A percentile compares a stretch with the other conserved stretches of the same genome.
phyloP scores from a whole-genome alignment of 2,329 filamentous ascomycete genomes.

The Colletotrichum costaricense region DNA sequence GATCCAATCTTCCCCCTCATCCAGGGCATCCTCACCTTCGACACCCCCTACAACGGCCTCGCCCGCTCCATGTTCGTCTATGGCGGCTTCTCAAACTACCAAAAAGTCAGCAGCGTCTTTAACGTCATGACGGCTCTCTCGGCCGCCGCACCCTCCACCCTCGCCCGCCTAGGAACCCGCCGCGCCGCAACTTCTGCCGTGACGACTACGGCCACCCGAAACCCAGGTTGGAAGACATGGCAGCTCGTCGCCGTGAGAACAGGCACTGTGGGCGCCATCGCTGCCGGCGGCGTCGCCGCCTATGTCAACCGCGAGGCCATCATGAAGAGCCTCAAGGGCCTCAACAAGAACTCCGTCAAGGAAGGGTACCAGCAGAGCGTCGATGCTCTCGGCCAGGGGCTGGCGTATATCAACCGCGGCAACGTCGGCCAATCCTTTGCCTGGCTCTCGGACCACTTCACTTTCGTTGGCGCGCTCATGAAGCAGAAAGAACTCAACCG shows the following conservation, averaged over 20 bases:
- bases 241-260: conserved; percentile 80
- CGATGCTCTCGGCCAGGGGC: conserved; percentile 62
- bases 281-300: conserved; percentile 82
- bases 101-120: conserved; percentile 66
- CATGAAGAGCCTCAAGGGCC: conserved; percentile 57
- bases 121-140: conserved; percentile 67
- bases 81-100: conserved; percentile 69
- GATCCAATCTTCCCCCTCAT: conserved; percentile 81
- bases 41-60: conserved; percentile 83
- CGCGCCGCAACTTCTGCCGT: conserved; percentile 39
- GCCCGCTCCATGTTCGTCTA: conserved; percentile 71
- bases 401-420: conserved; percentile 68
- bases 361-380: conserved; percentile 61
- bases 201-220: conserved; percentile 40
- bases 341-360: conserved; percentile 59
- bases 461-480: conserved; percentile 85
- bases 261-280: conserved; percentile 83
- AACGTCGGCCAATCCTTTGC: conserved; percentile 76
- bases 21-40: conserved; percentile 83
- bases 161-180: conserved; percentile 52
- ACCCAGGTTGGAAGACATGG: conserved; percentile 64
- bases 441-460: conserved; percentile 85
- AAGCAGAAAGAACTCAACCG: conserved; percentile 77
- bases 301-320: conserved; percentile 83
- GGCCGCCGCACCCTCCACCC: conserved; percentile 57